Base-by-base conservation (phyloP, 306 rosid genomes). In the Ceratonia siliqua region DNA sequence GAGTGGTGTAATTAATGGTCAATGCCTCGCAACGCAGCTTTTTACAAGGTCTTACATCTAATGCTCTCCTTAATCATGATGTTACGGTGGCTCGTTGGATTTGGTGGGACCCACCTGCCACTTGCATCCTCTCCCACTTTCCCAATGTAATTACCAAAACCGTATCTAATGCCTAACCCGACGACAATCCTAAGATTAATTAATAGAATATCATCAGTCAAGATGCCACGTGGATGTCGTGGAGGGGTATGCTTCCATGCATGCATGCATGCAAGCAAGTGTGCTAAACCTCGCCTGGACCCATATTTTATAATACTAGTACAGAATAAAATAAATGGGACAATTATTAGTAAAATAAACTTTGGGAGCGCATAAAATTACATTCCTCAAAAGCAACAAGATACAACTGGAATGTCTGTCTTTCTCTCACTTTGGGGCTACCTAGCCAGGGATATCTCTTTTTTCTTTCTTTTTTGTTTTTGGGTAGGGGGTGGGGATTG, bases 351-450 rank as follows among this genome's bases (percentile, higher is more conserved):
- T 50, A 65, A 79, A 70, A 78, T 78, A 76, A 82, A 83, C 94
- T 70, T 84, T 83, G 91, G 92, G 91, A 80, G 84, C 74, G 71
- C 78, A 59, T 78, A 76, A 74, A 63, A 46, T 68, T 73, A 62
- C 84, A 68, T 82, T 83, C 94, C 97, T 91, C 98, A 91, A 94
- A 94, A 94, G 98, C 90, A 91, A 79, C 96, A 74, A 90, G 86
- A 84, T 80, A 87, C 96, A 91, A 86, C 97, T 88, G 93, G 95
- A 91, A 91, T 94, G 97, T 94, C 84, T 89, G 93, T 88, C 93
- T 80, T 79, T 85, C 85, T 72, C 62, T 73, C 35, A 73, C 78
- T 85, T 55, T 38, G 79, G 75, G 83, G 81, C 63, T 84, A n/a
- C n/a, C n/a, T n/a, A n/a, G n/a, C n/a, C n/a, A 52, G 80, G 72